These are phyloP conservation scores for Scytalidium lignicola DNA, from an alignment of 2,329 filamentous ascomycete species.

Conservation along the genomic window DNA sequence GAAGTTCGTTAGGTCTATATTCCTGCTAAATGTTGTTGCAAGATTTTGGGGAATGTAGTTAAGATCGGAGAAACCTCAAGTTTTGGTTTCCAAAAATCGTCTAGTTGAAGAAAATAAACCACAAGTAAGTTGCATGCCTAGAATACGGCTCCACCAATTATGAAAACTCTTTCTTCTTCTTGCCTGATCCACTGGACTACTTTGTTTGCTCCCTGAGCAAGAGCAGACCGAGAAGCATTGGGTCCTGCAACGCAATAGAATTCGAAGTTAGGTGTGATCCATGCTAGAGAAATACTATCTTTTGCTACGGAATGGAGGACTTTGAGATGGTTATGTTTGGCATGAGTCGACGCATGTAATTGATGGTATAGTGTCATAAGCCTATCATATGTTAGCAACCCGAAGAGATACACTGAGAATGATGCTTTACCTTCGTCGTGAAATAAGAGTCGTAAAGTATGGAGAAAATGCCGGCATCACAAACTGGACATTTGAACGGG, in stretches of 20 bases:
- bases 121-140: slow-evolving; percentile 12
- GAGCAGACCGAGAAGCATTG: slow-evolving; percentile 54
- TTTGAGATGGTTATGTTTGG: slow-evolving; percentile 77
- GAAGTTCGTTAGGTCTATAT: too few relatives aligned
- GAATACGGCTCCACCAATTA: slow-evolving; percentile 93
- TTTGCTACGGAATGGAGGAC: slow-evolving; percentile 73
- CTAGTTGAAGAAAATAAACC: too few relatives aligned
- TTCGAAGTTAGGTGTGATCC: slow-evolving; percentile 88
- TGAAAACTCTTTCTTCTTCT: slow-evolving; percentile 92
- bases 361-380: slow-evolving; percentile 81
- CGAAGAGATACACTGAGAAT: slow-evolving; percentile 6
- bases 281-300: slow-evolving; percentile 78
- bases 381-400: slow-evolving; percentile 29
- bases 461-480: slow-evolving; percentile 79
- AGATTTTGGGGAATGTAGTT: too few relatives aligned
- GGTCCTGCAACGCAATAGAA: slow-evolving; percentile 92
- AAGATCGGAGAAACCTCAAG: too few relatives aligned
- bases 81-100: too few relatives aligned
- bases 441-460: slow-evolving; percentile 55
- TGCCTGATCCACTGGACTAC: slow-evolving; percentile 86
- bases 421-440: slow-evolving; percentile 51
- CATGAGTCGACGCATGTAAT: slow-evolving; percentile 80
- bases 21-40: too few relatives aligned
- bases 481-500: slow-evolving; percentile 90
- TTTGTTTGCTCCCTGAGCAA: slow-evolving; percentile 83